Evolutionary conservation across 768 basidiomycete genomes (phyloP).

Genomic region (Amanita thiersii): DNA sequence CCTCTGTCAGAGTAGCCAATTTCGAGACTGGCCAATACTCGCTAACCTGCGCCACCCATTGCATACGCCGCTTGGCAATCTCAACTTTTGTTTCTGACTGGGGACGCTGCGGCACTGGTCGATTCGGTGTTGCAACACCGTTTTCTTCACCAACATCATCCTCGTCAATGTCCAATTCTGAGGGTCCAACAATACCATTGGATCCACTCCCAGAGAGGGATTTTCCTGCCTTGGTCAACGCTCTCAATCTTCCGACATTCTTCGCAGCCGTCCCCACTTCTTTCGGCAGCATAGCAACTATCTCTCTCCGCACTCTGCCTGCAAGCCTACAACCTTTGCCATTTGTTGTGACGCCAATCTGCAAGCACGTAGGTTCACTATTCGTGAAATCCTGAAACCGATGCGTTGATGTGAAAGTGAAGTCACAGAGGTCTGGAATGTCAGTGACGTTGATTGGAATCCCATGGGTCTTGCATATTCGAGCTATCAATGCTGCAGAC

Average conservation of each 20-base stretch:
- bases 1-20: slow-evolving; percentile 58
- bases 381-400: slow-evolving; percentile 55
- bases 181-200: too few species aligned
- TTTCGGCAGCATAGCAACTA: slow-evolving; percentile 65
- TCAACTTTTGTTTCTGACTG: slow-evolving; percentile 30
- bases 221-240: slow-evolving; percentile 32
- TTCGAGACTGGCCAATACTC: slow-evolving; percentile 89
- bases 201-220: slow-evolving; percentile 1
- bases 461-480: slow-evolving; percentile 43
- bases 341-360: slow-evolving; percentile 85
- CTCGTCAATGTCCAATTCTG: slow-evolving; percentile 19
- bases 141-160: slow-evolving; percentile 49
- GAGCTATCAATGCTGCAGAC: slow-evolving; percentile 54
- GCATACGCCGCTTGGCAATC: slow-evolving; percentile 58
- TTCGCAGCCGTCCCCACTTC: slow-evolving; percentile 69
- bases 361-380: slow-evolving; percentile 43
- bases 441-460: slow-evolving; percentile 87
- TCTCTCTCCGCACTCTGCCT: slow-evolving; percentile 71
- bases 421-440: slow-evolving; percentile 80
- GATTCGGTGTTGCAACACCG: slow-evolving; percentile 51
- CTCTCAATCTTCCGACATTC: slow-evolving; percentile 64
- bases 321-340: slow-evolving; percentile 86
- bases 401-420: slow-evolving; percentile 79
- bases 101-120: slow-evolving; percentile 37
- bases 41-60: slow-evolving; percentile 93